phyloP scores from a whole-genome alignment of 1,139 yeast species.

The Oligophagozyma castellii region DNA sequence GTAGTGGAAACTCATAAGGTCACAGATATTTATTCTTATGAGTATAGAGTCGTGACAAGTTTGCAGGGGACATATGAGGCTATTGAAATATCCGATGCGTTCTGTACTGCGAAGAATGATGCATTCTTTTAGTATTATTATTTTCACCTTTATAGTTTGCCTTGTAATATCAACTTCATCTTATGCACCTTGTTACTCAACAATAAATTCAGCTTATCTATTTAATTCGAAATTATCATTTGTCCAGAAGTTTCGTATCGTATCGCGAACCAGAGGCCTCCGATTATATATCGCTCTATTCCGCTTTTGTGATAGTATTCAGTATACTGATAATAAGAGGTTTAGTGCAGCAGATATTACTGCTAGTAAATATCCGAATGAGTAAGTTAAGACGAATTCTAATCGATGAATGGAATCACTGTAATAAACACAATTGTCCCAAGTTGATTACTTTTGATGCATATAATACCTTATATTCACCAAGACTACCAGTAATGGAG shows the following conservation, averaged over 20 bases:
- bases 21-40: slow-evolving; percentile 51
- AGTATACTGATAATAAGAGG: too few relatives aligned
- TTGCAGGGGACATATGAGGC: slow-evolving; percentile 94
- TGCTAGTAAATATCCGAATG: too few relatives aligned
- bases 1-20: slow-evolving; percentile 71
- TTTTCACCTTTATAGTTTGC: neutral
- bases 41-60: slow-evolving; percentile 60
- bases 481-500: slow-evolving; percentile 37
- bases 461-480: slow-evolving; percentile 50
- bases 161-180: neutral
- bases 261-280: too few relatives aligned
- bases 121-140: slow-evolving; percentile 17
- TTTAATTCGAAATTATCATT: too few relatives aligned
- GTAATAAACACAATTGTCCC: slow-evolving; percentile 24
- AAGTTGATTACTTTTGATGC: slow-evolving; percentile 50
- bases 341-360: too few relatives aligned
- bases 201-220: too few relatives aligned
- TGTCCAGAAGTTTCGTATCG: neutral
- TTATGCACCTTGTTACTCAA: neutral
- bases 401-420: slow-evolving; percentile 2
- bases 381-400: slow-evolving; percentile 10
- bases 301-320: too few relatives aligned
- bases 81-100: slow-evolving; percentile 68
- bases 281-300: too few relatives aligned
- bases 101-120: slow-evolving; percentile 40